A percentile compares a stretch with the other conserved stretches of the same genome.
Evolutionary conservation across 2,329 filamentous ascomycete species (phyloP).

Genomic region (Neonectria punicea): DNA sequence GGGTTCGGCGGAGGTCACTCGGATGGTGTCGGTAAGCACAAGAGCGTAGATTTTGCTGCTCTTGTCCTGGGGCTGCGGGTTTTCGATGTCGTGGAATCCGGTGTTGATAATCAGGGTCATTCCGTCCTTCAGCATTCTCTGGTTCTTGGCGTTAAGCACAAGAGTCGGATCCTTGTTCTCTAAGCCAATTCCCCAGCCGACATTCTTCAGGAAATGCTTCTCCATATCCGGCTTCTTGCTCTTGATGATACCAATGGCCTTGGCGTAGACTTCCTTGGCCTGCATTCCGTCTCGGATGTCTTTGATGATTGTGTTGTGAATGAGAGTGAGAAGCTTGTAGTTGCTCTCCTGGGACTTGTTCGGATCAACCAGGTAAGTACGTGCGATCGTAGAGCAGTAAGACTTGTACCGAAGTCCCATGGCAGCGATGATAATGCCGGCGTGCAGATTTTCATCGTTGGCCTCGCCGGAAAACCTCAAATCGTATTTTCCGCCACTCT

Average conservation of each 20-base stretch:
- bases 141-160: slow-evolving; percentile 87
- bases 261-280: slow-evolving; percentile 91
- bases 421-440: slow-evolving; percentile 92
- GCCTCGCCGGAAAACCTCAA: slow-evolving; percentile 82
- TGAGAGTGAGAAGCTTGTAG: slow-evolving; percentile 86
- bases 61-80: slow-evolving; percentile 88
- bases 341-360: slow-evolving; percentile 95
- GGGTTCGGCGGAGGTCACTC: slow-evolving; percentile 81
- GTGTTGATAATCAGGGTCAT: slow-evolving; percentile 96
- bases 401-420: slow-evolving; percentile 95
- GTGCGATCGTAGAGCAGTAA: slow-evolving; percentile 90
- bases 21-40: slow-evolving; percentile 91
- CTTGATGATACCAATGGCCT: slow-evolving; percentile 82
- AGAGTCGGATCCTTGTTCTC: slow-evolving; percentile 89
- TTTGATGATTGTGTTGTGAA: slow-evolving; percentile 91
- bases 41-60: slow-evolving; percentile 90
- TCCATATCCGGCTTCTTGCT: slow-evolving; percentile 95
- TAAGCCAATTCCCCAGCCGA: slow-evolving; percentile 92
- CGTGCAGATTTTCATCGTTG: slow-evolving; percentile 84
- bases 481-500: slow-evolving; percentile 96
- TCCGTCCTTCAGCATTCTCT: slow-evolving; percentile 85
- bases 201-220: slow-evolving; percentile 92
- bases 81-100: slow-evolving; percentile 89
- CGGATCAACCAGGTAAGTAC: slow-evolving; percentile 96
- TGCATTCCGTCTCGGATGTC: slow-evolving; percentile 87